A percentile compares a stretch with the other conserved stretches of the same genome.
Evolutionary conservation across 768 basidiomycete genomes (phyloP).

Genomic region (Russula earlei): DNA sequence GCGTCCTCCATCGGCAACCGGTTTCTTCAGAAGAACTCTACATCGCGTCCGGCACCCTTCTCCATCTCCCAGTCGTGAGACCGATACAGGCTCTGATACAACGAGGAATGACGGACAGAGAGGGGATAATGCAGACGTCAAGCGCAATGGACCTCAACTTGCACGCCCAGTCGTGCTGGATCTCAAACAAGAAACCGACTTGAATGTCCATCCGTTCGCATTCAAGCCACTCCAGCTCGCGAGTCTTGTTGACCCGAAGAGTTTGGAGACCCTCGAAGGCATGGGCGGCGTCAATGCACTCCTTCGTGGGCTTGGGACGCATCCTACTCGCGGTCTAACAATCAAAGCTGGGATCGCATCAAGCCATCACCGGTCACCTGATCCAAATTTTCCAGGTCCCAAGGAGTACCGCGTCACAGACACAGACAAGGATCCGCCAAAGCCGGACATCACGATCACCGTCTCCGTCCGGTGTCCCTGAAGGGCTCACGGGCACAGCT

Average conservation of each 20-base stretch:
- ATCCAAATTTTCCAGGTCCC: background rate
- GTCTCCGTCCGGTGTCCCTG: conserved; percentile 29
- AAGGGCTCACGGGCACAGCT: conserved; percentile 11
- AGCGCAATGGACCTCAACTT: conserved; percentile 4
- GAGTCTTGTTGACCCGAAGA: conserved; percentile 85
- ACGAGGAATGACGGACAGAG: conserved; percentile 20
- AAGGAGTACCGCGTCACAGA: conserved; percentile 17
- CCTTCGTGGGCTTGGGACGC: conserved; percentile 65
- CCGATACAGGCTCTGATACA: background rate
- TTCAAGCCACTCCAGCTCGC: conserved; percentile 73
- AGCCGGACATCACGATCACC: conserved; percentile 31
- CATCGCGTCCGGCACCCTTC: conserved; percentile 7
- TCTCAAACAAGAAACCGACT: conserved; percentile 34
- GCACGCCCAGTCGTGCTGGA: conserved; percentile 25
- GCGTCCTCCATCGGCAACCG: conserved; percentile 22
- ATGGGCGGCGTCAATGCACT: conserved; percentile 68
- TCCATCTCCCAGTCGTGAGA: conserved; percentile 19
- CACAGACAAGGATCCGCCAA: conserved; percentile 25
- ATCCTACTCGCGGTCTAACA: conserved; percentile 39
- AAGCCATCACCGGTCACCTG: background rate
- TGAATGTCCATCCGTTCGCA: conserved; percentile 61
- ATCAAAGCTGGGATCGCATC: background rate
- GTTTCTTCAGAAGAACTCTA: conserved; percentile 14
- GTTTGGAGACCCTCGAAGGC: conserved; percentile 46
- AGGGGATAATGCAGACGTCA: conserved; percentile 14